Percentiles rank a stretch among this genome's conserved stretches.
Conservation (phyloP, 108 stramenopile species). For the Ochromonas danica region DNA sequence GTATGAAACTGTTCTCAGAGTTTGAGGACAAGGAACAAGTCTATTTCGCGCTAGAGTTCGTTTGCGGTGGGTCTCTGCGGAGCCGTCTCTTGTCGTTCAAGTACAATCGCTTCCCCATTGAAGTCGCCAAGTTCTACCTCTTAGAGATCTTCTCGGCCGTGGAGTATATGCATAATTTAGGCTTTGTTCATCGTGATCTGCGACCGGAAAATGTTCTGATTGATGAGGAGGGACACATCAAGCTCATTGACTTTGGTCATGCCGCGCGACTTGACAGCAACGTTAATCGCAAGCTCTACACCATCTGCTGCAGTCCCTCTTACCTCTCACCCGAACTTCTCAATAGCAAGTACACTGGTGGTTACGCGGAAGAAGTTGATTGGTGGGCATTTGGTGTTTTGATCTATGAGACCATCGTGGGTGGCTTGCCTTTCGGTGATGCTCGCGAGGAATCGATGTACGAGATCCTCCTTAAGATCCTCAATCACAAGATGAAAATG, state of each 20-base stretch:
- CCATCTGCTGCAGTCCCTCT: not conserved
- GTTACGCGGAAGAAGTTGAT: not conserved
- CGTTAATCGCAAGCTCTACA: not conserved
- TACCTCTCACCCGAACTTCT: not conserved
- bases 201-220: constrained; percentile 22
- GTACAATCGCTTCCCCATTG: not conserved
- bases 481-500: not conserved
- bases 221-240: constrained; percentile 18
- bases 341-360: not conserved
- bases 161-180: constrained; percentile 20
- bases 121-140: constrained; percentile 22
- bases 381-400: not conserved
- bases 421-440: not conserved
- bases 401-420: not conserved
- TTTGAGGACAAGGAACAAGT: not conserved
- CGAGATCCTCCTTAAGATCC: not conserved
- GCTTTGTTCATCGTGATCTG: constrained; percentile 38
- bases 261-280: not conserved
- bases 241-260: constrained; percentile 5
- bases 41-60: not conserved
- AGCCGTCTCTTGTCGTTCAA: not conserved
- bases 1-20: not conserved
- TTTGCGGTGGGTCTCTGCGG: not conserved
- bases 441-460: not conserved
- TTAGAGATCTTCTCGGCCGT: constrained; percentile 31